A percentile compares a stretch with the other conserved stretches of the same genome.
These are phyloP conservation scores for Penicillium pancosmium DNA, from an alignment of 495 filamentous ascomycete genomes.

Conservation along the genomic window DNA sequence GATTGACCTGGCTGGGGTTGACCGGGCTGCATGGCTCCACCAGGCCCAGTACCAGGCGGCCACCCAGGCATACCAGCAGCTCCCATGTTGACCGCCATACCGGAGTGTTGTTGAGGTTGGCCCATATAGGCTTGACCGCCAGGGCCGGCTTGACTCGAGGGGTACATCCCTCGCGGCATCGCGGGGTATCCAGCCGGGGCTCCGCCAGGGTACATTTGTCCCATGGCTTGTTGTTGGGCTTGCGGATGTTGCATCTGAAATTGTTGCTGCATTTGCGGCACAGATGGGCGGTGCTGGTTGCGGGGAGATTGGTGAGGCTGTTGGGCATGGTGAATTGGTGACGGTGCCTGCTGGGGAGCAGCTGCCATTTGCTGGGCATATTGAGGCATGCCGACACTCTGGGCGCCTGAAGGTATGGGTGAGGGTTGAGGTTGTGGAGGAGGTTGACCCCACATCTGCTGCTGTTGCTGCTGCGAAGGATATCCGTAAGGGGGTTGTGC, in stretches of 20 bases:
- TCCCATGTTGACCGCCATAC: slow-evolving; percentile 46
- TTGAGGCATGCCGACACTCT: slow-evolving; percentile 48
- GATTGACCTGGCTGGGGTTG: slow-evolving; percentile 49
- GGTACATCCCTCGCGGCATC: slow-evolving; percentile 48
- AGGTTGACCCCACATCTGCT: slow-evolving; percentile 57
- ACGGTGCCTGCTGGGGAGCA: slow-evolving; percentile 46
- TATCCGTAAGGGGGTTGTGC: slow-evolving; percentile 52
- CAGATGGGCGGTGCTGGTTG: slow-evolving; percentile 44
- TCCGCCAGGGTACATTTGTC: slow-evolving; percentile 46
- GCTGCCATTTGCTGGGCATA: slow-evolving; percentile 45
- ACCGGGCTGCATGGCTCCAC: slow-evolving; percentile 46
- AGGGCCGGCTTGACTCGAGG: slow-evolving; percentile 37
- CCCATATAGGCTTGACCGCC: slow-evolving; percentile 47
- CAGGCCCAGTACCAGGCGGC: slow-evolving; percentile 31
- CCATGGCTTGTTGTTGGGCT: slow-evolving; percentile 61
- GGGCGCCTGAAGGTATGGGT: slow-evolving; percentile 43
- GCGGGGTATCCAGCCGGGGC: slow-evolving; percentile 38
- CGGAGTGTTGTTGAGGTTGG: slow-evolving; percentile 38
- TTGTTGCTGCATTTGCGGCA: slow-evolving; percentile 46
- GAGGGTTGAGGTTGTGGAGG: slow-evolving; percentile 58
- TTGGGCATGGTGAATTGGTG: slow-evolving; percentile 43
- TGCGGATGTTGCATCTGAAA: slow-evolving; percentile 55
- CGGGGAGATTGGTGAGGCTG: slow-evolving; percentile 55
- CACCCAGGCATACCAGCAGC: slow-evolving; percentile 44
- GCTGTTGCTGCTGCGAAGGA: slow-evolving; percentile 46